Percentiles rank a stretch among this genome's conserved stretches.
Evolutionary conservation across 768 basidiomycete genomes (phyloP).

Genomic region (Pleurotus tuber-regium): DNA sequence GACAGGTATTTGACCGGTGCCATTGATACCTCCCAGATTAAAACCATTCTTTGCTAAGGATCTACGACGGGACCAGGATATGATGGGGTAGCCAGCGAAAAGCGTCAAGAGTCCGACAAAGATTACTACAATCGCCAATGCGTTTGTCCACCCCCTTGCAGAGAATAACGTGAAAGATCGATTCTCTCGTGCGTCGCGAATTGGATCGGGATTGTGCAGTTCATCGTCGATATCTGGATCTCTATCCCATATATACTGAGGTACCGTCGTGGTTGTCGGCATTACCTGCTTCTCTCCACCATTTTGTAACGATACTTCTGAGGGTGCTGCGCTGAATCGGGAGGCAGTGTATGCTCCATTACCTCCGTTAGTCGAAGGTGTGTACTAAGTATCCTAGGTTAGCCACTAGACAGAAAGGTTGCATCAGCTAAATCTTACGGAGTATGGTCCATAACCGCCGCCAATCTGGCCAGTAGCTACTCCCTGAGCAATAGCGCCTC

Average conservation of each 20-base stretch:
- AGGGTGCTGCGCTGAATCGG: constrained; percentile 54
- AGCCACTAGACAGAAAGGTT: constrained; percentile 12
- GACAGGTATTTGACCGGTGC: constrained; percentile 80
- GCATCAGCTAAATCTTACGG: constrained; percentile 44
- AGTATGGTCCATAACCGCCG: constrained; percentile 81
- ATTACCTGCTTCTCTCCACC: constrained; percentile 25
- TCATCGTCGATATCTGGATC: constrained; percentile 89
- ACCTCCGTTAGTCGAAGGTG: constrained; percentile 45
- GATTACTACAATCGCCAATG: constrained; percentile 68
- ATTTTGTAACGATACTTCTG: constrained; percentile 32
- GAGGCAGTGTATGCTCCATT: constrained; percentile 44
- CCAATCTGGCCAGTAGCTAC: constrained; percentile 83
- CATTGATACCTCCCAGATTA: constrained; percentile 90
- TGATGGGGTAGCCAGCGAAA: constrained; percentile 88
- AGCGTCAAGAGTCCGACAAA: constrained; percentile 67
- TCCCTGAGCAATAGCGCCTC: constrained; percentile 65
- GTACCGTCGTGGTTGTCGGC: constrained; percentile 53
- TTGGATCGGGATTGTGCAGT: constrained; percentile 84
- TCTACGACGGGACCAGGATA: constrained; percentile 47
- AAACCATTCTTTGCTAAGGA: constrained; percentile 46
- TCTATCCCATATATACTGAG: constrained; percentile 72
- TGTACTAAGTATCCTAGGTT: constrained; percentile 43
- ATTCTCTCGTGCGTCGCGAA: constrained; percentile 60
- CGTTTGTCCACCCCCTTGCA: constrained; percentile 79
- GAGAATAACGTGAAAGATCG: constrained; percentile 73